A percentile compares a stretch with the other conserved stretches of the same genome.
phyloP scores from a whole-genome alignment of 2,329 filamentous ascomycete species.

The Orbilia ellipsospora region DNA sequence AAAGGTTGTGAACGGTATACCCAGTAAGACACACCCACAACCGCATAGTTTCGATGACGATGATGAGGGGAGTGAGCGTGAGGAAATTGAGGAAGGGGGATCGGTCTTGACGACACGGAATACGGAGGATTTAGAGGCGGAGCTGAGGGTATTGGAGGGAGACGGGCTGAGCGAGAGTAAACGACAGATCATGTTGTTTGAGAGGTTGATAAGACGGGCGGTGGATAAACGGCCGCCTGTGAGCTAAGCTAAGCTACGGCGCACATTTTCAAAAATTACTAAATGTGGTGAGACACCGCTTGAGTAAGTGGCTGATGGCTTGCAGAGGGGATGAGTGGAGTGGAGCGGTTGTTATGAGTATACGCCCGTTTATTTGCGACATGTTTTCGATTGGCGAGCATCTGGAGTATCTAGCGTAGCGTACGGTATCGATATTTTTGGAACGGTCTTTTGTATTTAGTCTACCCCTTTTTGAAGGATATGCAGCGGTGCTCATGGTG shows the following conservation, averaged over 20 bases:
- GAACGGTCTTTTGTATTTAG: background rate
- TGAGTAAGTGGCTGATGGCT: no score
- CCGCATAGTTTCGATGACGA: constrained; percentile 14
- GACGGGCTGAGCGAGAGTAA: constrained; percentile 49
- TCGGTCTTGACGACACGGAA: constrained; percentile 28
- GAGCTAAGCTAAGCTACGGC: background rate
- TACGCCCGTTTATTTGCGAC: background rate
- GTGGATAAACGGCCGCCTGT: constrained; percentile 38
- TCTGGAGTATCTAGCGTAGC: constrained; percentile 3
- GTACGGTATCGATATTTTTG: no score
- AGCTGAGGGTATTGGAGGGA: constrained; percentile 43
- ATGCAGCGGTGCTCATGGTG: background rate
- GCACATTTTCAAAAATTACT: background rate
- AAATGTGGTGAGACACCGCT: no score
- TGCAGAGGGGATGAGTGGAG: no score
- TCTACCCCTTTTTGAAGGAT: background rate
- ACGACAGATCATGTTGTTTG: constrained; percentile 53
- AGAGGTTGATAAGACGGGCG: constrained; percentile 45
- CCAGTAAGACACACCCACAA: background rate
- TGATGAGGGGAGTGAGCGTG: constrained; percentile 17
- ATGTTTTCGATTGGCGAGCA: background rate
- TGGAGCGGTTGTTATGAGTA: background rate
- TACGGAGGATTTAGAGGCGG: constrained; percentile 44
- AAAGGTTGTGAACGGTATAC: background rate
- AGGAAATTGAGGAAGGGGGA: constrained; percentile 16